A percentile compares a stretch with the other conserved stretches of the same genome.
Evolutionary conservation across 257 asterid species (phyloP).

Genomic region (Eucommia ulmoides): DNA sequence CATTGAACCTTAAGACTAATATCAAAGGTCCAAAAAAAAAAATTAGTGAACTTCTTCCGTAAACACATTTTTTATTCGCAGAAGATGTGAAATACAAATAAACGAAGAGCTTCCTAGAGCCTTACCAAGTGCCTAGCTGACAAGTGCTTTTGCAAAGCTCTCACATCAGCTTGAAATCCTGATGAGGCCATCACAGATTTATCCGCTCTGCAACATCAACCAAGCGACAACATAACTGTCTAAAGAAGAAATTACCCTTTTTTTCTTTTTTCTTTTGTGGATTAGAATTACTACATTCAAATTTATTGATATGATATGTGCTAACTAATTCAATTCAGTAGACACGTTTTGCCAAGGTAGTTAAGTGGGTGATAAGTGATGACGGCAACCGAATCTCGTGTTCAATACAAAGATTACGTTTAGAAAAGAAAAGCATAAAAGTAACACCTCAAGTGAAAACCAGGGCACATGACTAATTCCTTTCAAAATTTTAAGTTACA

Average conservation of each 20-base stretch:
- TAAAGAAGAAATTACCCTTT: too few relatives aligned
- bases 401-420: not conserved
- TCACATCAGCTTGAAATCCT: conserved; percentile 95
- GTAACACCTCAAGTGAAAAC: too few relatives aligned
- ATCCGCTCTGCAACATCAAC: conserved; percentile 51
- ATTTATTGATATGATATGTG: not conserved
- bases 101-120: too few relatives aligned
- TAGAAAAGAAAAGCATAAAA: too few relatives aligned
- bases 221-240: conserved; percentile 5
- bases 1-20: not conserved
- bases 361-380: not conserved
- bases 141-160: conserved; percentile 77
- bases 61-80: not conserved
- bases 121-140: conserved; percentile 37
- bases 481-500: too few relatives aligned
- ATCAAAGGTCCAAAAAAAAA: not conserved
- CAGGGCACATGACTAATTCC: too few relatives aligned
- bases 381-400: not conserved
- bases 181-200: conserved; percentile 86
- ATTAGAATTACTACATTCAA: not conserved
- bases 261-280: too few relatives aligned
- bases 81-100: too few relatives aligned
- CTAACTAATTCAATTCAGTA: not conserved
- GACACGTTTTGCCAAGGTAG: not conserved
- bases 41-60: not conserved